These are phyloP conservation scores for Sordaria brevicollis DNA, from an alignment of 495 filamentous ascomycete species.

Conservation along the genomic window DNA sequence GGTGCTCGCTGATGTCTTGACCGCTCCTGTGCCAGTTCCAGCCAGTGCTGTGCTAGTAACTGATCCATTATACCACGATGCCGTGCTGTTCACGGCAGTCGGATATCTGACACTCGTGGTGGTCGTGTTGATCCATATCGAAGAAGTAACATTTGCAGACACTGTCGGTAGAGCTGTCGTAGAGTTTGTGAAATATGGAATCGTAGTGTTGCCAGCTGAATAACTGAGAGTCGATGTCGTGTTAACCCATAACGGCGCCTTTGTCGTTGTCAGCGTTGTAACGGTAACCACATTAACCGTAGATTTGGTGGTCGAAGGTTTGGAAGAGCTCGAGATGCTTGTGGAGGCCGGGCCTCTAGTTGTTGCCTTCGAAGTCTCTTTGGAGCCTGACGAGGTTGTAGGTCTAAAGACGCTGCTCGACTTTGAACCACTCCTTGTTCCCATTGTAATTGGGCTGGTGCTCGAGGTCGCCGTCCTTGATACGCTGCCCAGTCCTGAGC, in stretches of 20 bases:
- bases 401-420: neutral
- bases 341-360: too few relatives aligned
- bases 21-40: neutral
- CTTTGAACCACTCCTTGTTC: neutral
- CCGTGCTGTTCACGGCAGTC: neutral
- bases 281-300: neutral
- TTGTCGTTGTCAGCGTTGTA: neutral
- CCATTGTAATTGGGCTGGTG: too few relatives aligned
- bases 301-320: neutral
- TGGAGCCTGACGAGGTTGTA: neutral
- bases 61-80: neutral
- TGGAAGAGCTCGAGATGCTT: too few relatives aligned
- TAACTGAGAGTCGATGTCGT: neutral
- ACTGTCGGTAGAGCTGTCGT: neutral
- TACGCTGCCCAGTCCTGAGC: neutral
- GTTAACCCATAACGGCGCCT: neutral
- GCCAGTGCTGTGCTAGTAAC: neutral
- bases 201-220: fast-evolving
- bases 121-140: neutral
- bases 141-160: neutral
- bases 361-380: too few relatives aligned
- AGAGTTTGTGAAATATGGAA: neutral
- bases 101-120: neutral
- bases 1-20: neutral
- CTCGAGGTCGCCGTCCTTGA: too few relatives aligned